Base-by-base conservation (phyloP, 768 basidiomycete genomes). In the Pleurotus cornucopiae region DNA sequence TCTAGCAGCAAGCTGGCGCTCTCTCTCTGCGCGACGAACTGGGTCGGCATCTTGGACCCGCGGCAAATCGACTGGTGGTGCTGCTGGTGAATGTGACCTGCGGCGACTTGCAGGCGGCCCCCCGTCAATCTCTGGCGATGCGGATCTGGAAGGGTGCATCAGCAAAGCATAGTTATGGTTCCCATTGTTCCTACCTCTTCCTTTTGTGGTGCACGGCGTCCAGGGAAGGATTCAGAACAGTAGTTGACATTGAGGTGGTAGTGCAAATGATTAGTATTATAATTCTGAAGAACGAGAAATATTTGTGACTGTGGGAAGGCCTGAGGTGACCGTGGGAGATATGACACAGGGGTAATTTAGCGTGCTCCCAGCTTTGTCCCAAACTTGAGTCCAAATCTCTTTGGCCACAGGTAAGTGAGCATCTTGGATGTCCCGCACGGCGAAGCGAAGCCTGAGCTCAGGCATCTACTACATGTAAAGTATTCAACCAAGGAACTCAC, bases 31-130 rank as follows among this genome's bases (percentile, higher is more conserved):
- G 21, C 83, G 78, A 37, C 91, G 85, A 6, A 81, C 73, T 12
- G 91, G 92, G 67, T 94, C 91, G 14, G 81, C 85, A 68, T 94
- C 93, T 21, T 67, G 69, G 12, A 92, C 81, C 64, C 64, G 70
- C 16, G 66, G 66, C 55, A 70, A 64, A 43, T 72, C 61, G 56
- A 70, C 56, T 16, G 59, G 52, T 49, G 64, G 58, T 47, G 59
- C 60, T 46, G 64, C 51, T 5, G 78, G 78, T 21, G 79, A 80
- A 39, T 66, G 66, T 5, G 79, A 78, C 56, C 79, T 68, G 30
- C 78, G 71, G 34, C 79, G 76, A 57, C 68, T 73, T 21, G 75
- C 60, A 44, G 78, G 74, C 20, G 79, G 81, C 37, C 70, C 72
- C 44, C 69, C 71, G 23, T 70, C 74, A 47, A 73, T 64, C 46